Evolutionary conservation across 768 basidiomycete genomes (phyloP).

Genomic region (Pilatotrama ljubarskyi): DNA sequence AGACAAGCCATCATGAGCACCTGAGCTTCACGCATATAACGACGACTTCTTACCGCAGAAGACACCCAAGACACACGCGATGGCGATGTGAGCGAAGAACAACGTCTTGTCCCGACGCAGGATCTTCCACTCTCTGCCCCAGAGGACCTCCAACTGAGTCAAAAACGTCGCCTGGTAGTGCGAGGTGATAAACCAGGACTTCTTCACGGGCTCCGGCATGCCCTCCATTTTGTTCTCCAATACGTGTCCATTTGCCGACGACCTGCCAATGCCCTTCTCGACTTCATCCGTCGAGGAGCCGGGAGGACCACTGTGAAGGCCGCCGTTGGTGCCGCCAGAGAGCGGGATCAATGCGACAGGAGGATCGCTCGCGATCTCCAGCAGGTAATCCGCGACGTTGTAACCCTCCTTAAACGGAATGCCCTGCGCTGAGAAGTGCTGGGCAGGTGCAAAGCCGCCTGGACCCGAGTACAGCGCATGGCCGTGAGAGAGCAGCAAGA

Average conservation of each 20-base stretch:
- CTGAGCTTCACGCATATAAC: background rate
- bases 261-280: slow-evolving; percentile 4
- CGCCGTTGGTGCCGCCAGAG: slow-evolving; percentile 2
- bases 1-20: background rate
- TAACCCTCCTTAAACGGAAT: slow-evolving; percentile 72
- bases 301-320: background rate
- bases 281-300: slow-evolving; percentile 16
- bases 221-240: background rate
- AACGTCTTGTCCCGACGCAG: slow-evolving; percentile 79
- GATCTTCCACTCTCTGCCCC: slow-evolving; percentile 84
- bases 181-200: slow-evolving; percentile 23
- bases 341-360: slow-evolving; percentile 48
- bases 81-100: slow-evolving; percentile 74
- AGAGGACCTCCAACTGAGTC: slow-evolving; percentile 84
- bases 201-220: background rate
- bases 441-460: slow-evolving; percentile 68
- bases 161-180: slow-evolving; percentile 77
- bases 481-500: slow-evolving; percentile 78
- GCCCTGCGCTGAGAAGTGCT: slow-evolving; percentile 53
- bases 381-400: slow-evolving; percentile 89
- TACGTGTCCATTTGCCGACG: background rate
- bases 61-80: slow-evolving; percentile 75
- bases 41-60: slow-evolving; percentile 67
- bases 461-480: slow-evolving; percentile 77
- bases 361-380: slow-evolving; percentile 81